Evolutionary conservation across 345 rosid genomes (phyloP).

Genomic region (Diplotaxis tenuifolia): DNA sequence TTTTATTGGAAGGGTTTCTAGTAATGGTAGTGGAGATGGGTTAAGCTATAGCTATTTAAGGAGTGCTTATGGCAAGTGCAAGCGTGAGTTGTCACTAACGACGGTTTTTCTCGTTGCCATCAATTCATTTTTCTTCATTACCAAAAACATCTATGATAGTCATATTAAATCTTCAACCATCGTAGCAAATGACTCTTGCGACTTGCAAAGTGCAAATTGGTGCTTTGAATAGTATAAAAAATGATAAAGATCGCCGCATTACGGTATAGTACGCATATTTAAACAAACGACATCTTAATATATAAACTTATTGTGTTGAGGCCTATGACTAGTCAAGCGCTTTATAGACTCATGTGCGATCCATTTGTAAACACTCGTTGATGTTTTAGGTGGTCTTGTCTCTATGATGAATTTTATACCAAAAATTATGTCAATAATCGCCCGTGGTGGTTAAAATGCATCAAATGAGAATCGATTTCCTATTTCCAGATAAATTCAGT

Average conservation of each 20-base stretch:
- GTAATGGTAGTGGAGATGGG: constrained; percentile 22
- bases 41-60: constrained; percentile 23
- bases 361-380: constrained; percentile 13
- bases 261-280: constrained; percentile 17
- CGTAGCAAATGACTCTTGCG: constrained; percentile 31
- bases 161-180: neutral
- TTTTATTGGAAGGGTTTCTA: constrained; percentile 17
- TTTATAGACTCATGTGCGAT: constrained; percentile 37
- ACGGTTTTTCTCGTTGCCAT: constrained; percentile 16
- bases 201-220: constrained; percentile 29
- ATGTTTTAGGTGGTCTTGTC: constrained; percentile 32
- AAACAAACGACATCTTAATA: constrained; percentile 24
- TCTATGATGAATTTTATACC: neutral
- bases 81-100: constrained; percentile 31
- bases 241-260: constrained; percentile 32
- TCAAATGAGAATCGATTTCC: neutral
- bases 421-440: neutral
- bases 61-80: constrained; percentile 34
- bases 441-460: neutral
- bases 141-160: constrained; percentile 14
- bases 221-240: constrained; percentile 20
- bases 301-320: constrained; percentile 15
- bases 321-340: constrained; percentile 22
- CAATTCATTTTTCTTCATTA: constrained; percentile 17
- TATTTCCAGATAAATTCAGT: neutral